A percentile compares a stretch with the other conserved stretches of the same genome.
These are phyloP conservation scores for Diaporthe ampelina DNA, from an alignment of 2,329 filamentous ascomycete genomes.

Conservation along the genomic window DNA sequence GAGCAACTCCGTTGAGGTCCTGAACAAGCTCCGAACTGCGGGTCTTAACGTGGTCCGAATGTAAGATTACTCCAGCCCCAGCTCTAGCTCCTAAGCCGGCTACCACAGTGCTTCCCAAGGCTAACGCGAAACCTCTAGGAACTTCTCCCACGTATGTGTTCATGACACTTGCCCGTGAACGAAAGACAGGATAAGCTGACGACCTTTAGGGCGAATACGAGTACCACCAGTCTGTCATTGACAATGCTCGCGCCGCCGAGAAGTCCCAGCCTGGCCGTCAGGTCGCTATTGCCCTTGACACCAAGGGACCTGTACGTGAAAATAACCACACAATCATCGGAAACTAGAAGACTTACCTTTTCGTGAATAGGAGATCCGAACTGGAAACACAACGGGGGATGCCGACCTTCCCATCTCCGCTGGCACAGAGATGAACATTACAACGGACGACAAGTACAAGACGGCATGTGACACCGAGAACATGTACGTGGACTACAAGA, in stretches of 20 bases:
- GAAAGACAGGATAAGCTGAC: slow-evolving; percentile 51
- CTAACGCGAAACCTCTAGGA: slow-evolving; percentile 36
- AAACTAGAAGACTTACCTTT: slow-evolving; percentile 7
- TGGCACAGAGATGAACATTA: slow-evolving; percentile 92
- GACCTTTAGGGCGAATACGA: slow-evolving; percentile 76
- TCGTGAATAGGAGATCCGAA: slow-evolving; percentile 41
- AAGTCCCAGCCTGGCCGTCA: slow-evolving; percentile 83
- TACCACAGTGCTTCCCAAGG: neutral
- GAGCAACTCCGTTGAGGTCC: slow-evolving; percentile 97
- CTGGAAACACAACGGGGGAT: slow-evolving; percentile 78
- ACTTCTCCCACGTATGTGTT: slow-evolving; percentile 43
- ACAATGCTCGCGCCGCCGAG: slow-evolving; percentile 93
- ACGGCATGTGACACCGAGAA: slow-evolving; percentile 88
- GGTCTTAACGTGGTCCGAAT: slow-evolving; percentile 99
- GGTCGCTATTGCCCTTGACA: slow-evolving; percentile 92
- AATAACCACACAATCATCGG: neutral
- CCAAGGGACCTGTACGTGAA: slow-evolving; percentile 66
- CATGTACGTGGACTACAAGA: slow-evolving; percentile 99
- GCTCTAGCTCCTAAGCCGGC: neutral
- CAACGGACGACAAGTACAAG: slow-evolving; percentile 94
- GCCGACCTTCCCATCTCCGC: slow-evolving; percentile 84
- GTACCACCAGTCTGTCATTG: slow-evolving; percentile 98
- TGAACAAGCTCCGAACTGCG: slow-evolving; percentile 90
- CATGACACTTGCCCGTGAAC: slow-evolving; percentile 7
- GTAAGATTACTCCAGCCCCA: slow-evolving; percentile 66